Base-by-base conservation (phyloP, 208 protist species). In the Willaertia magna region DNA sequence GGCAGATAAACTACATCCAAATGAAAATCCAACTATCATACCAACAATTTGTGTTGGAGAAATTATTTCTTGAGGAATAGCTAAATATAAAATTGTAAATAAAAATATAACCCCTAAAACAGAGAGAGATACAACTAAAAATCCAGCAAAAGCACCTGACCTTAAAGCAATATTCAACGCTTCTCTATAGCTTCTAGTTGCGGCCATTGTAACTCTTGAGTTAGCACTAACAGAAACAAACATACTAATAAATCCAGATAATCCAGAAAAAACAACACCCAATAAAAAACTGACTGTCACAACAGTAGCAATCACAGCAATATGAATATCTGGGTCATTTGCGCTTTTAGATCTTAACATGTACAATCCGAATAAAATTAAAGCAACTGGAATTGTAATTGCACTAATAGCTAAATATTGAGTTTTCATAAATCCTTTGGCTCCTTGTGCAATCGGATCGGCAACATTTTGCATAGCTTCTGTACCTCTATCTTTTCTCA, bases 171-270 rank as follows among this genome's bases (percentile, higher is more conserved):
- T 89, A 46, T 88, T 43, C 47, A 90, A 26, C 88, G 90, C 90
- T 30, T 93, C 89, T 34, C 90, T 91, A 52, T 87, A 90, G 55
- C 92, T 92, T 34, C 86, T 85, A 51, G 92, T 94, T 14, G 93
- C 92, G 91, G 94, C 94, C 48, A 94, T 90, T 34, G 93, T 92
- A 12, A 93, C 95, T 75, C 94, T 89, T 55, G 91, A 90, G 86
- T 96, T 96, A 1, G 93, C 94, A 90, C 93, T 95, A 16, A 96
- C 94, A 47, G 93, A 92, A 84, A 96, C 95, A 86, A 92, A 91
- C 94, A 96, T 96, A 51, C 94, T 93, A 86, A 96, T 93, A 91
- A 91, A 94, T 34, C 94, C 94, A 20, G 93, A 88, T n/a, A 85
- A 83, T n/a, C 94, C 90, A 20, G 93, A 95, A 7, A 93, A 95